phyloP scores from a whole-genome alignment of 139 green algal species.

The Picochlorum sp. region DNA sequence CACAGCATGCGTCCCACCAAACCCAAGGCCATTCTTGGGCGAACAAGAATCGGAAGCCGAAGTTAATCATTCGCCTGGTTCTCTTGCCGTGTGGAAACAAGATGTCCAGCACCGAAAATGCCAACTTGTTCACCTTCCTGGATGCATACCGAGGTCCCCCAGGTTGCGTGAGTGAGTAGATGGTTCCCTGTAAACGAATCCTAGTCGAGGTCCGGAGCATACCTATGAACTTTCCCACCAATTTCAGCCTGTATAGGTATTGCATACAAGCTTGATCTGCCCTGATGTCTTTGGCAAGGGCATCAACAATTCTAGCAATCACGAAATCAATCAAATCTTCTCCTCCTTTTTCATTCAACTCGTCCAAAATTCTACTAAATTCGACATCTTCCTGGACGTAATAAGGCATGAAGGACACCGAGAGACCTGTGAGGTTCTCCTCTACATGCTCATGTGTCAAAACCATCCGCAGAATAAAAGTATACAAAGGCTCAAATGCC shows the following conservation, averaged over 20 bases:
- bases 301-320: constrained; percentile 10
- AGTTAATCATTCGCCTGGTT: constrained; percentile 44
- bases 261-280: constrained; percentile 34
- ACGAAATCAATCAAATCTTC: constrained; percentile 16
- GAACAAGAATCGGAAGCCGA: constrained; percentile 47
- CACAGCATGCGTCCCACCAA: constrained; percentile 18
- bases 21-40: constrained; percentile 45
- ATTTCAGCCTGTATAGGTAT: constrained; percentile 33
- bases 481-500: constrained; percentile 58
- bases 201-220: constrained; percentile 33
- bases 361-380: constrained; percentile 7
- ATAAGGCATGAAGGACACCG: constrained; percentile 59
- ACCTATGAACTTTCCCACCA: constrained; percentile 16
- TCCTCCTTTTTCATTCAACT: neutral
- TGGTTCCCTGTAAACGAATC: constrained; percentile 46
- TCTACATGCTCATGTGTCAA: constrained; percentile 22
- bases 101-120: constrained; percentile 37
- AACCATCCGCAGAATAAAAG: constrained; percentile 36
- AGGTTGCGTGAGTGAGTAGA: constrained; percentile 59
- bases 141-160: constrained; percentile 65
- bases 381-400: constrained; percentile 30
- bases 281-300: constrained; percentile 7
- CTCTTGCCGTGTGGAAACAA: constrained; percentile 57
- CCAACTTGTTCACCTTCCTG: constrained; percentile 39
- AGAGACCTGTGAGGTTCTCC: constrained; percentile 35